These are phyloP conservation scores for Volutella citrinella DNA, from an alignment of 2,329 filamentous ascomycete species.

Conservation along the genomic window DNA sequence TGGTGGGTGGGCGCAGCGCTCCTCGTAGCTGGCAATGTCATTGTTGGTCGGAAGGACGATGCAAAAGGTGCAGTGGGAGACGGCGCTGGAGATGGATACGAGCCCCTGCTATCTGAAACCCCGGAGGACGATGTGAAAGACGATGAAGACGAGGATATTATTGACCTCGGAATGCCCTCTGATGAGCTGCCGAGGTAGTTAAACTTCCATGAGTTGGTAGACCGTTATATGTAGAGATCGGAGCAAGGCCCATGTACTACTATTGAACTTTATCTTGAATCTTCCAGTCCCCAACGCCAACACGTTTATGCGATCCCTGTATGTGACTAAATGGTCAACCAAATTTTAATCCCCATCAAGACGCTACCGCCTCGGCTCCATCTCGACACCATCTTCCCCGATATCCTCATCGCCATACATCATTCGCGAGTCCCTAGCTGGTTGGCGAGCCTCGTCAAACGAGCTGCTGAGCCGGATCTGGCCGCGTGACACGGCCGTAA, in stretches of 20 bases:
- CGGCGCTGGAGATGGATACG: constrained; percentile 26
- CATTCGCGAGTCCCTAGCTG: constrained; percentile 45
- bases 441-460: constrained; percentile 32
- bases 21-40: constrained; percentile 73
- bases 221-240: background rate
- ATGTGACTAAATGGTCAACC: constrained; percentile 4
- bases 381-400: constrained; percentile 40
- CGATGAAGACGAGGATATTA: constrained; percentile 32
- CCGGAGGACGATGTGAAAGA: constrained; percentile 20
- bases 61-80: constrained; percentile 19
- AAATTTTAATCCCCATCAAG: constrained; percentile 2
- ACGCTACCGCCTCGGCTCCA: constrained; percentile 32
- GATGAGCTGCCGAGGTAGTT: constrained; percentile 17
- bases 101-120: constrained; percentile 25
- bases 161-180: constrained; percentile 30
- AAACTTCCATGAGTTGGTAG: background rate
- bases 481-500: constrained; percentile 53
- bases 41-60: constrained; percentile 70
- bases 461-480: constrained; percentile 49
- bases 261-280: too few relatives aligned
- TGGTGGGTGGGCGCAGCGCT: constrained; percentile 76
- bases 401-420: constrained; percentile 42
- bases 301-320: too few relatives aligned
- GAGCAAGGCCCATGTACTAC: too few relatives aligned
- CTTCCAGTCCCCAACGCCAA: too few relatives aligned